Evolutionary conservation across 1,284 basidiomycete species (phyloP).

Genomic region (Marasmius sp.): DNA sequence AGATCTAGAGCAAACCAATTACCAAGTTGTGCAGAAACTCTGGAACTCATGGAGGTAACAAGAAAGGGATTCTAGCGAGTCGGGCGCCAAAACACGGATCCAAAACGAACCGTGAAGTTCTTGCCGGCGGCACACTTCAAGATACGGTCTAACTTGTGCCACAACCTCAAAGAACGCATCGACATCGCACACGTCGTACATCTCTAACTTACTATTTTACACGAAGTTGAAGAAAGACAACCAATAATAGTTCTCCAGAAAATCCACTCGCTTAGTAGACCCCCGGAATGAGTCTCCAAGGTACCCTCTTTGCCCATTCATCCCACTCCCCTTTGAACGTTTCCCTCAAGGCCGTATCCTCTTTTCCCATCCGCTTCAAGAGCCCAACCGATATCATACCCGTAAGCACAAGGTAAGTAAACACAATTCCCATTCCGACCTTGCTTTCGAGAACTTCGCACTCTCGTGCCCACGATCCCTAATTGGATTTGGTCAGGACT

Average conservation of each 20-base stretch:
- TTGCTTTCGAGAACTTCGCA: constrained; percentile 31
- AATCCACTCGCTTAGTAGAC: constrained; percentile 17
- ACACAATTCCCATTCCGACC: constrained; percentile 24
- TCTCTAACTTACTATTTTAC: no score
- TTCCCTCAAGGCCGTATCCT: constrained; percentile 35
- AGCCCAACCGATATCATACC: constrained; percentile 30
- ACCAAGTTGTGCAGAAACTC: background rate
- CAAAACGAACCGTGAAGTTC: no score
- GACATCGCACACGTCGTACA: no score
- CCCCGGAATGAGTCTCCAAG: constrained; percentile 37
- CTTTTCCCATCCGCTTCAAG: constrained; percentile 35
- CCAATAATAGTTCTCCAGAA: no score
- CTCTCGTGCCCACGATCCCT: constrained; percentile 42
- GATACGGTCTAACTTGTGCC: no score
- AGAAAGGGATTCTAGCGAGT: no score
- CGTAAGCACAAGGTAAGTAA: constrained; percentile 25
- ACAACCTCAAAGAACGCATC: no score
- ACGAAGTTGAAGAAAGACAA: no score
- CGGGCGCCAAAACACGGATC: no score
- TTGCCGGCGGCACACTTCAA: no score
- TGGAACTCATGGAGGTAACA: background rate
- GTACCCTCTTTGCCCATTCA: constrained; percentile 35
- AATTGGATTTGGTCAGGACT: background rate
- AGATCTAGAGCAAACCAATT: background rate
- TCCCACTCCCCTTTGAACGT: constrained; percentile 39